Base-by-base conservation (phyloP, 768 basidiomycete species). In the Boletus barrowsii region DNA sequence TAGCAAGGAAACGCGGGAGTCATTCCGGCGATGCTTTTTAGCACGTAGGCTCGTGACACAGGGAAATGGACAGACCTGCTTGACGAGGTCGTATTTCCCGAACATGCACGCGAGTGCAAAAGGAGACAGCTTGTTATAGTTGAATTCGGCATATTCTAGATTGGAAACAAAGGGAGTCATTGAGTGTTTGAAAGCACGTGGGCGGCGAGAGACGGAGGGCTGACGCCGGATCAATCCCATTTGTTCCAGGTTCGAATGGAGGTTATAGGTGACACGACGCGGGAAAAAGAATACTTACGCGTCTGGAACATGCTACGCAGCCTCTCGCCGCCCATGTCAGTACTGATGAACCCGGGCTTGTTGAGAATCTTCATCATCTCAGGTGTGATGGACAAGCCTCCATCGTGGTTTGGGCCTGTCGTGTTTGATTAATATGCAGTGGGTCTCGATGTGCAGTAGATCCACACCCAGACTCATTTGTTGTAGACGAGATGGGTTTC, bases 271-370 rank as follows among this genome's bases (percentile, higher is more conserved):
- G 9, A 15, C 10, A 22, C 22, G 36, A 29, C n/a, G 30, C 9
- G 47, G 35, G n/a, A 52, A 32, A 37, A 29, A 22, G n/a, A 24
- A 40, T 9, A 63, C 62, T 13, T 42, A 70, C 68, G 64, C 32
- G 14, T 56, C 46, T 66, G 68, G 42, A 72, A 70, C 68, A 70
- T 72, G 4, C 36, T 10, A 37, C 68, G 67, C 44, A 72, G 56
- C 45, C 20, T 56, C 20, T 72, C 64, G 29, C 68, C 49, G n/a
- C 59, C 68, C 64, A 42, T 64, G 35, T 53, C 10, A 1, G 37
- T n/a, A 10, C 60, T 58, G 43, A 70, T 70, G 47, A 68, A 58
- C 4, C 68, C 70, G 0, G 62, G 58, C 44, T 59, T 37, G 30
- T 58, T 50, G 40, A 70, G 68, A 22, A 72, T 70, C 4, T 15